A percentile compares a stretch with the other conserved stretches of the same genome.
Conservation (phyloP, 768 basidiomycete species). For the Sporobolomyces phaffii region DNA sequence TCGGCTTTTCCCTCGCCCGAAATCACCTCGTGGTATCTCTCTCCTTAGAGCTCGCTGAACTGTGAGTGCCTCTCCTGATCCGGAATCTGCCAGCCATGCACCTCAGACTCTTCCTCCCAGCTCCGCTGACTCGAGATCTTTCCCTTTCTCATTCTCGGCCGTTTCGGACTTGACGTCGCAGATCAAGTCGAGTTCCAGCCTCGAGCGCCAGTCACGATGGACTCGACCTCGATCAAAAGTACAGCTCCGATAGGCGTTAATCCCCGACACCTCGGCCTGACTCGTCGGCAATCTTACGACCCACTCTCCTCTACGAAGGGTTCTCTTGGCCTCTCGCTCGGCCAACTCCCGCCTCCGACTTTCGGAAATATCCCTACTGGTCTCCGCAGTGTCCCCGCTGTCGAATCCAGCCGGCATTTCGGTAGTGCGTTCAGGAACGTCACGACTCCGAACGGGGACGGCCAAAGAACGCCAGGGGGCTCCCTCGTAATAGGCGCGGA, state of each 20-base stretch:
- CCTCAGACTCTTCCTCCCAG: too few species aligned
- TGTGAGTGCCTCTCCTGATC: too few species aligned
- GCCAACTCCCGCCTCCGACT: slow-evolving; percentile 29
- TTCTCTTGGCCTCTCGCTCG: slow-evolving; percentile 32
- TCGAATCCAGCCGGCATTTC: slow-evolving; percentile 29
- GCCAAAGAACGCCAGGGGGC: slow-evolving; percentile 33
- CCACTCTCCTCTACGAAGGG: slow-evolving; percentile 28
- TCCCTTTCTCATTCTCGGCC: neutral
- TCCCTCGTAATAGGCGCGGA: slow-evolving; percentile 34
- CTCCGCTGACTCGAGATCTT: too few species aligned
- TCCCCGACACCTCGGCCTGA: slow-evolving; percentile 27
- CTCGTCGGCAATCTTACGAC: slow-evolving; percentile 35
- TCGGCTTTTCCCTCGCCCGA: neutral
- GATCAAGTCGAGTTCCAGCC: neutral
- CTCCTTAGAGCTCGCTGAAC: too few species aligned
- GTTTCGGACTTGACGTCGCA: neutral
- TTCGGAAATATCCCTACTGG: slow-evolving; percentile 29
- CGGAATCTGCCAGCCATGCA: too few species aligned
- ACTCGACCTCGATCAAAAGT: neutral
- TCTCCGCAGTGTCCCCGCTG: slow-evolving; percentile 28
- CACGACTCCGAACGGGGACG: slow-evolving; percentile 16
- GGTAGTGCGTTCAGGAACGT: slow-evolving; percentile 8
- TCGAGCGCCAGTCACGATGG: neutral
- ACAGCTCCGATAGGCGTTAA: neutral
- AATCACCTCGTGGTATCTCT: too few species aligned